A percentile compares a stretch with the other conserved stretches of the same genome.
Evolutionary conservation across 2,329 filamentous ascomycete species (phyloP).

Genomic region (Emmonsiellopsis sp.): DNA sequence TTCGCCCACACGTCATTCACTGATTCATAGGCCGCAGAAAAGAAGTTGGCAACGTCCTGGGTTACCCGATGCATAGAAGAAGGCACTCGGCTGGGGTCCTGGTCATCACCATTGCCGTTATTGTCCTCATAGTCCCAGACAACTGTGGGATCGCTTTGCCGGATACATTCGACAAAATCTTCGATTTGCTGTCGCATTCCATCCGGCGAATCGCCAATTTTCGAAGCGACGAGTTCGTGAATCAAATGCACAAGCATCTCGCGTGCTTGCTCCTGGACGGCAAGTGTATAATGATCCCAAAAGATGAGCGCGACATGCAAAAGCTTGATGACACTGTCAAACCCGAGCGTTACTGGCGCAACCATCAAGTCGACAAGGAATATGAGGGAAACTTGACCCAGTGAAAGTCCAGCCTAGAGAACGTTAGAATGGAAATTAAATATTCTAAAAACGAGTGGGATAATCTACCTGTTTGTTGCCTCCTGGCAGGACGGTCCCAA

Average conservation of each 20-base stretch:
- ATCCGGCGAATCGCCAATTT: slow-evolving; percentile 56
- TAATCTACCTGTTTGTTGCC: slow-evolving; percentile 70
- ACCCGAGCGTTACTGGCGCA: slow-evolving; percentile 69
- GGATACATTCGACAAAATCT: slow-evolving; percentile 76
- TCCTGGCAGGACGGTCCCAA: slow-evolving; percentile 68
- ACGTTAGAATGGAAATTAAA: slow-evolving; percentile 6
- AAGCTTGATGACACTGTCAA: slow-evolving; percentile 74
- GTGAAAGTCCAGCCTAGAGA: slow-evolving; percentile 64
- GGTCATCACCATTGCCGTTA: slow-evolving; percentile 65
- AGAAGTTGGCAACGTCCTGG: slow-evolving; percentile 71
- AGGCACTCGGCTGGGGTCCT: slow-evolving; percentile 71
- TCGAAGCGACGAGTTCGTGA: slow-evolving; percentile 82
- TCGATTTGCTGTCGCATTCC: slow-evolving; percentile 71
- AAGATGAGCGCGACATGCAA: slow-evolving; percentile 87
- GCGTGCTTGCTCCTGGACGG: slow-evolving; percentile 91
- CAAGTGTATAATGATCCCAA: slow-evolving; percentile 93
- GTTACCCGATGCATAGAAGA: slow-evolving; percentile 80
- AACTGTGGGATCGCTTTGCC: slow-evolving; percentile 72
- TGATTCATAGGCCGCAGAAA: slow-evolving; percentile 72
- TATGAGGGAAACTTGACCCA: slow-evolving; percentile 88
- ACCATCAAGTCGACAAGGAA: slow-evolving; percentile 94
- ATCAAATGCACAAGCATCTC: slow-evolving; percentile 98
- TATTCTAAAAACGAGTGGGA: background rate
- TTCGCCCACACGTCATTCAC: slow-evolving; percentile 89
- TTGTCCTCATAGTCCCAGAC: slow-evolving; percentile 94